Percentiles rank a stretch among this genome's conserved stretches.
Evolutionary conservation across 345 rosid species (phyloP).

Genomic region (Clarkia xantiana): DNA sequence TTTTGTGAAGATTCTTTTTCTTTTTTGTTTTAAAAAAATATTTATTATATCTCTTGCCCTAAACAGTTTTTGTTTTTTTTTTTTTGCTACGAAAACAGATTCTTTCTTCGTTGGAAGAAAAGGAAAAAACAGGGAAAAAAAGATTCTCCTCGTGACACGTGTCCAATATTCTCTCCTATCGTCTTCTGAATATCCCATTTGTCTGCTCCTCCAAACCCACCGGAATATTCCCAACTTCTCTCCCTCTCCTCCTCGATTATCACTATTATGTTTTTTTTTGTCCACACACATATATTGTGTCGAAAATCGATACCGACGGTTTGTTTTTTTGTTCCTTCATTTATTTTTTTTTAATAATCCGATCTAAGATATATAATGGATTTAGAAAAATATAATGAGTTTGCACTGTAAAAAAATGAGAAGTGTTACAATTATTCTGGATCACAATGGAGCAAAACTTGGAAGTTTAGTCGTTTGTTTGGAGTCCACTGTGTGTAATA

Average conservation of each 20-base stretch:
- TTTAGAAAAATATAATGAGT: too few relatives aligned
- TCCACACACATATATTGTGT: constrained; percentile 1
- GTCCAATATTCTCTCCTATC: constrained; percentile 32
- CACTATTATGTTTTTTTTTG: neutral
- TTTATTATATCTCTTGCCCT: too few relatives aligned
- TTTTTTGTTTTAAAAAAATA: neutral
- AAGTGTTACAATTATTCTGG: too few relatives aligned
- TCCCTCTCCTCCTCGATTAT: neutral
- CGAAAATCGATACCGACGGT: constrained; percentile 14
- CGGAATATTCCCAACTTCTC: constrained; percentile 20
- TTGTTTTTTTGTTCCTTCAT: neutral
- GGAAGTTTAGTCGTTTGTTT: too few relatives aligned
- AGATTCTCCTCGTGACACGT: constrained; percentile 44
- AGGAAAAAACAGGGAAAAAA: constrained; percentile 3
- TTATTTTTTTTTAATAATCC: too few relatives aligned
- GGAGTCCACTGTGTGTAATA: too few relatives aligned
- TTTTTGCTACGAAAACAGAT: neutral
- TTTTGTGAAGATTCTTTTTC: constrained; percentile 16
- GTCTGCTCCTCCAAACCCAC: constrained; percentile 18
- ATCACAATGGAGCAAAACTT: too few relatives aligned
- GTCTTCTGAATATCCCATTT: constrained; percentile 54
- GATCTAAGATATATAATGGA: too few relatives aligned
- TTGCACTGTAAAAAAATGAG: too few relatives aligned
- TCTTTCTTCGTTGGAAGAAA: neutral
- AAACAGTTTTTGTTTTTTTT: too few relatives aligned